Percentiles rank a stretch among this genome's conserved stretches.
Evolutionary conservation across 2,329 filamentous ascomycete genomes (phyloP).

Genomic region (Venturia effusa): DNA sequence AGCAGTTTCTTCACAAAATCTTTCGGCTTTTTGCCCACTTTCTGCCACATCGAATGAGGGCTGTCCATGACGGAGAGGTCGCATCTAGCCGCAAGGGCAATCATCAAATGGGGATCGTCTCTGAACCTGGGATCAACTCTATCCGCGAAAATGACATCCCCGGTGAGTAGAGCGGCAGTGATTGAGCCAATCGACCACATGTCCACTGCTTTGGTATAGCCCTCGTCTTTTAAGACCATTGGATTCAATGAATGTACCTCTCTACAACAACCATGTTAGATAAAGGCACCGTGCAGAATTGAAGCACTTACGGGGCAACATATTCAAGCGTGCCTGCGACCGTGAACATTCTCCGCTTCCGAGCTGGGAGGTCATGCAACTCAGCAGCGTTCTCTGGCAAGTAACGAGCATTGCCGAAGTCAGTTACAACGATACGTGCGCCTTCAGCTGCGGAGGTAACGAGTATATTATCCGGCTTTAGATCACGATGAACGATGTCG

Average conservation of each 20-base stretch:
- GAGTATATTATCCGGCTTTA: slow-evolving; percentile 54
- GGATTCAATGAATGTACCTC: slow-evolving; percentile 26
- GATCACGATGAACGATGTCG: slow-evolving; percentile 48
- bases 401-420: slow-evolving; percentile 47
- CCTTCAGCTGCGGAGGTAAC: slow-evolving; percentile 42
- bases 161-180: slow-evolving; percentile 40
- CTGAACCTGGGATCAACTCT: slow-evolving; percentile 21
- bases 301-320: slow-evolving; percentile 43
- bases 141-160: slow-evolving; percentile 36
- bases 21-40: slow-evolving; percentile 33
- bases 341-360: slow-evolving; percentile 39
- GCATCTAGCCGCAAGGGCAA: slow-evolving; percentile 26
- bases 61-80: slow-evolving; percentile 35
- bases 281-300: background rate
- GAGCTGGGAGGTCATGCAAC: background rate
- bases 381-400: slow-evolving; percentile 16
- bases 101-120: slow-evolving; percentile 20
- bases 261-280: slow-evolving; percentile 11
- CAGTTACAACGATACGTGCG: slow-evolving; percentile 46
- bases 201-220: slow-evolving; percentile 49
- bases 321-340: slow-evolving; percentile 46
- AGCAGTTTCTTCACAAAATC: slow-evolving; percentile 44
- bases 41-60: slow-evolving; percentile 29
- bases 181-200: slow-evolving; percentile 53
- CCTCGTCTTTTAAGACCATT: slow-evolving; percentile 17